Evolutionary conservation across 768 basidiomycete species (phyloP), one percentile per base, ranked within the genome.

Genomic region (Nevesoporus exiguus): DNA sequence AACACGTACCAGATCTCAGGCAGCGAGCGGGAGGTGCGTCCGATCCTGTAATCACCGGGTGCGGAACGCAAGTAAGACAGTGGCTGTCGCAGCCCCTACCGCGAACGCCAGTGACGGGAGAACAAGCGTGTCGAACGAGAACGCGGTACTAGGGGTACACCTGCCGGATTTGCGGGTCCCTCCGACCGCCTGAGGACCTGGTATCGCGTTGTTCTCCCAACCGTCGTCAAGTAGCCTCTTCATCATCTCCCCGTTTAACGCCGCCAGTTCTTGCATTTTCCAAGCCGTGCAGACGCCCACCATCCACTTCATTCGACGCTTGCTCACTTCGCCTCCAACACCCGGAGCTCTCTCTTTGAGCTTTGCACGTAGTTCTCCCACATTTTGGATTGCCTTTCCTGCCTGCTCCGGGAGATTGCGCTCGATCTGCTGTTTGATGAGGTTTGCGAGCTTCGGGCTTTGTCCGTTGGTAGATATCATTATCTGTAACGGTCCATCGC

Each of bases 391-490:
- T 5, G 93, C 90, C 47, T 79, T 77, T 25, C 90, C 96, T 33
- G 88, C 84, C 50, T 80, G 71, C 11, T 79, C 78, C 6, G 91
- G 86, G 34, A 99, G 73, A n/a, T 77, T 75, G 6, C 73, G 71
- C 67, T 88, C 83, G 56, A 98, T 76, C 61, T 71, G 78, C 57
- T 79, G 76, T 59, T 86, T 82, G 50, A 99, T 83, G 61, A 97
- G 76, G 57, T 88, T 88, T 4, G 95, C 93, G 66, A 98, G 78
- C 65, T 90, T 86, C 2, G 97, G 97, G 13, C 93, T 90, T 62
- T 90, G 85, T 30, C 97, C 97, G 56, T 91, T 91, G 4, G 97
- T 98, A 17, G 93, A 95, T 48, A 99, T 85, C 89, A 98, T 88
- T 59, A 99, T 84, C 72, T 97, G 94, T 22, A 99, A 74, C 0